A percentile compares a stretch with the other conserved stretches of the same genome.
phyloP scores from a whole-genome alignment of 352 stramenopile species.

The Phytophthora boehmeriae region DNA sequence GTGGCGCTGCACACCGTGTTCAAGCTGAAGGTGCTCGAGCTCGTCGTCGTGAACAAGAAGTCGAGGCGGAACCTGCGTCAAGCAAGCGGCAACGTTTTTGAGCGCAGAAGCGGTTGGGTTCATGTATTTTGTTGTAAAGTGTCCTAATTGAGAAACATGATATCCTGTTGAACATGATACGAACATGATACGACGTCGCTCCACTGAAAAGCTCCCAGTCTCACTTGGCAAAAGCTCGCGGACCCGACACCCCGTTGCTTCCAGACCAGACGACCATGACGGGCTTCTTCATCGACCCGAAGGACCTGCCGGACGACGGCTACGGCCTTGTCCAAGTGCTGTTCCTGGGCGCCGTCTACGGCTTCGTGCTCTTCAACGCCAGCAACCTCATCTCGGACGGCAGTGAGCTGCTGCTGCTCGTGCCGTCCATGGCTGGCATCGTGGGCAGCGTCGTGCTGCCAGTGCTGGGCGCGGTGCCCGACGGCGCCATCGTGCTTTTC shows the following conservation, averaged over 20 bases:
- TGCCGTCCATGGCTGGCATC: slow-evolving; percentile 94
- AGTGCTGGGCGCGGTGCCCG: slow-evolving; percentile 96
- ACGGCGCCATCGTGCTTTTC: slow-evolving; percentile 98
- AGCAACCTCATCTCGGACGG: slow-evolving; percentile 98
- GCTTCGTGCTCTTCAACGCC: slow-evolving; percentile 96
- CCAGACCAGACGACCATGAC: slow-evolving; percentile 28
- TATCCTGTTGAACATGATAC: too few relatives aligned
- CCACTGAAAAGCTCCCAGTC: neutral
- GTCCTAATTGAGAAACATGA: too few relatives aligned
- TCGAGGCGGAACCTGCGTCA: too few relatives aligned
- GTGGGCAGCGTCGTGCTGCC: slow-evolving; percentile 97
- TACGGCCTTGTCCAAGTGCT: slow-evolving; percentile 90
- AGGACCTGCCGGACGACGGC: slow-evolving; percentile 76
- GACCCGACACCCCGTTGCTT: slow-evolving; percentile 19
- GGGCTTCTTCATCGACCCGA: slow-evolving; percentile 88
- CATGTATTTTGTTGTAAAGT: too few relatives aligned
- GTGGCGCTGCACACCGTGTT: too few relatives aligned
- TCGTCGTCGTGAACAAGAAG: too few relatives aligned
- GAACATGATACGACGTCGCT: too few relatives aligned
- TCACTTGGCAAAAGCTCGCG: slow-evolving; percentile 43
- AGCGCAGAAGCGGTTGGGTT: too few relatives aligned
- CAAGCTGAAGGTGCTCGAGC: too few relatives aligned
- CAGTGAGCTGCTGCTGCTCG: slow-evolving; percentile 96
- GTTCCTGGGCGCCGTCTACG: slow-evolving; percentile 96
- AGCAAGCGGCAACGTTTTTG: too few relatives aligned